Evolutionary conservation across 1,284 basidiomycete genomes (phyloP).

Genomic region (Ustilago curta): DNA sequence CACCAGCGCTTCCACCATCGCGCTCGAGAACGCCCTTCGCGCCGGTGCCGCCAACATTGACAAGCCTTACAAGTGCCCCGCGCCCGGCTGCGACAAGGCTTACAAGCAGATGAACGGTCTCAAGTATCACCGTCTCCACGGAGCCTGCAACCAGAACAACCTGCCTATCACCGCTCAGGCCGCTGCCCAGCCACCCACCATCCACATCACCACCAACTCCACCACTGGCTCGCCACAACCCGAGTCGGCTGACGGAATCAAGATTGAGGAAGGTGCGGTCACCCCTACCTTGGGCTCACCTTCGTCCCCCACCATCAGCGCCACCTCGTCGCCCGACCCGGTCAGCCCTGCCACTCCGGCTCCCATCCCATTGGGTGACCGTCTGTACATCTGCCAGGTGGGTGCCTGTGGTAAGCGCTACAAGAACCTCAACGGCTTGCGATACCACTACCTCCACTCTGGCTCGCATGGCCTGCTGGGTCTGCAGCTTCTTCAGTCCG

Average conservation of each 20-base stretch:
- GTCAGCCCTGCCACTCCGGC: slow-evolving; percentile 36
- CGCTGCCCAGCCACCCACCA: slow-evolving; percentile 46
- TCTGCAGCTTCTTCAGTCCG: slow-evolving; percentile 64
- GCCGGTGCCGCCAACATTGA: slow-evolving; percentile 62
- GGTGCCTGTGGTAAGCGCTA: slow-evolving; percentile 85
- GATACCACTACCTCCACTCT: slow-evolving; percentile 96
- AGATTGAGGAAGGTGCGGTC: slow-evolving; percentile 34
- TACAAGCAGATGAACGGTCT: slow-evolving; percentile 98
- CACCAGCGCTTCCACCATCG: slow-evolving; percentile 37
- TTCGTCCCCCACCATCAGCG: slow-evolving; percentile 31
- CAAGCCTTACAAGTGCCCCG: slow-evolving; percentile 96
- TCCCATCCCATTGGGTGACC: slow-evolving; percentile 40
- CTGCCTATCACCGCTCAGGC: slow-evolving; percentile 49
- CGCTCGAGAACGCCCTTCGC: slow-evolving; percentile 34
- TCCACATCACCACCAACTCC: slow-evolving; percentile 44
- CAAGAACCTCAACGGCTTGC: slow-evolving; percentile 77
- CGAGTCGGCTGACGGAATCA: slow-evolving; percentile 44
- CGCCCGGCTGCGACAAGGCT: slow-evolving; percentile 95
- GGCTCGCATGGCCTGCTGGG: slow-evolving; percentile 79
- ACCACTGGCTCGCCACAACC: slow-evolving; percentile 42
- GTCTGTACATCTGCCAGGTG: slow-evolving; percentile 67
- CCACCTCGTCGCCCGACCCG: slow-evolving; percentile 35
- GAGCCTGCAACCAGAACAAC: slow-evolving; percentile 76
- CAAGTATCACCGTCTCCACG: slow-evolving; percentile 96
- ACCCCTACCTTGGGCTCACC: slow-evolving; percentile 27